Conservation (phyloP, 805 yeast genomes). For the Starmerella geochares region DNA sequence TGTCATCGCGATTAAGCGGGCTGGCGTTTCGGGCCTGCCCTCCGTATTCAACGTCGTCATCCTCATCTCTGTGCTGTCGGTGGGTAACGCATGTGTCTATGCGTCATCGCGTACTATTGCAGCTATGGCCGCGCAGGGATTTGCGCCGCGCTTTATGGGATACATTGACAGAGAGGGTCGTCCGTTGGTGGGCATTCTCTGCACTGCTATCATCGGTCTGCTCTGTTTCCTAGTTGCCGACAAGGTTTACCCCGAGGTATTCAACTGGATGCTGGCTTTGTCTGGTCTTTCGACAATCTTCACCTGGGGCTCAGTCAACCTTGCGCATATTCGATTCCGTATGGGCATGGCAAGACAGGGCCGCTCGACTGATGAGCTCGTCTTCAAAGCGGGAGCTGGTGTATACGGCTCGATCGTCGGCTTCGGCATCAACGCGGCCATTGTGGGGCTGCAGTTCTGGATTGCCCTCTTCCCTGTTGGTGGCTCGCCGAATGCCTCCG, state of each 20-base stretch:
- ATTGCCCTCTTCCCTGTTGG: slow-evolving; percentile 64
- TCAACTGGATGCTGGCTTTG: slow-evolving; percentile 66
- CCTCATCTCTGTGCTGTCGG: slow-evolving; percentile 57
- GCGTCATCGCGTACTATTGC: slow-evolving; percentile 62
- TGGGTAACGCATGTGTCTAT: slow-evolving; percentile 62
- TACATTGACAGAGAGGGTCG: slow-evolving; percentile 71
- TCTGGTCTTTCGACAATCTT: slow-evolving; percentile 69
- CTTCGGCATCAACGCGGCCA: slow-evolving; percentile 43
- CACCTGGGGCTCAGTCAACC: slow-evolving; percentile 68
- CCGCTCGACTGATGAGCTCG: slow-evolving; percentile 55
- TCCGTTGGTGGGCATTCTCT: slow-evolving; percentile 56
- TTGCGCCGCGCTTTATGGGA: slow-evolving; percentile 50
- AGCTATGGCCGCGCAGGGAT: slow-evolving; percentile 55
- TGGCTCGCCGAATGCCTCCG: slow-evolving; percentile 30
- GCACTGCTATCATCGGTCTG: slow-evolving; percentile 42
- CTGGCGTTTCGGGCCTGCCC: slow-evolving; percentile 57
- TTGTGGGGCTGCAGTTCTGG: slow-evolving; percentile 73
- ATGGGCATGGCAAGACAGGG: slow-evolving; percentile 53
- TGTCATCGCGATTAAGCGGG: slow-evolving; percentile 59
- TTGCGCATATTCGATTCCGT: slow-evolving; percentile 60
- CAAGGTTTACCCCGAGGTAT: slow-evolving; percentile 40
- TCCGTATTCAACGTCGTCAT: slow-evolving; percentile 63
- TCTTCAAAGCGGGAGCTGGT: slow-evolving; percentile 60
- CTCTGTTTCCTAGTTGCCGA: slow-evolving; percentile 57
- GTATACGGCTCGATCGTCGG: slow-evolving; percentile 59